These are phyloP conservation scores for Metschnikowia kofuensis DNA, from an alignment of 805 yeast genomes.

Conservation along the genomic window DNA sequence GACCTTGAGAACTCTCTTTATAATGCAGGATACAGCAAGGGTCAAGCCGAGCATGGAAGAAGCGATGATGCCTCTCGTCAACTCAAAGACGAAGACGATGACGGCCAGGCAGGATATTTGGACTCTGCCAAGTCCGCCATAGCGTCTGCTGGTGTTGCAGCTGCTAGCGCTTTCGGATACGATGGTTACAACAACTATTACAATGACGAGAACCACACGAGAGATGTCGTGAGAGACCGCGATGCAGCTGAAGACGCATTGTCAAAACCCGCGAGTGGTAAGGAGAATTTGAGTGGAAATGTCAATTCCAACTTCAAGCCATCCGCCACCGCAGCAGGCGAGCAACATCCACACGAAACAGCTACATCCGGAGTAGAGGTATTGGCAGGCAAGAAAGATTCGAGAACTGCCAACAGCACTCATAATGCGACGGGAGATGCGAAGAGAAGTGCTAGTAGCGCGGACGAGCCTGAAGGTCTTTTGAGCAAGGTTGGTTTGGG, in stretches of 20 bases:
- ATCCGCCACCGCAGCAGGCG: neutral
- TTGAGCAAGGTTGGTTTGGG: slow-evolving; percentile 10
- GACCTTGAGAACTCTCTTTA: slow-evolving; percentile 7
- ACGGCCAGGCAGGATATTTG: slow-evolving; percentile 5
- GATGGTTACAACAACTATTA: slow-evolving; percentile 18
- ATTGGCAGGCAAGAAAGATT: slow-evolving; percentile 2
- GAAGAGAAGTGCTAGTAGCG: neutral
- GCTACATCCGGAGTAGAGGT: neutral
- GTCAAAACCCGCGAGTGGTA: neutral
- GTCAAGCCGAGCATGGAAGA: neutral
- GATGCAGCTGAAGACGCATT: neutral
- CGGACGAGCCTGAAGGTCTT: slow-evolving; percentile 11
- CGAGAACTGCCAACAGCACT: neutral
- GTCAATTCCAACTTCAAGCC: neutral
- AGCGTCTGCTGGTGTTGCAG: slow-evolving; percentile 22
- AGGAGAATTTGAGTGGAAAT: neutral
- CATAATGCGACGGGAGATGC: neutral
- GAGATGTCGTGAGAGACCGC: neutral
- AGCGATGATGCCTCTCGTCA: neutral
- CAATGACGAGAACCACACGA: slow-evolving; percentile 8
- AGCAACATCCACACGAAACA: neutral
- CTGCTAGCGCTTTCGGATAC: slow-evolving; percentile 22
- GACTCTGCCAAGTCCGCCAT: slow-evolving; percentile 16
- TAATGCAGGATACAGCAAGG: slow-evolving; percentile 9
- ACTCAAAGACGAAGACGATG: neutral